Evolutionary conservation across 2,329 filamentous ascomycete genomes (phyloP), one percentile per base, ranked within the genome.

Genomic region (Xylaria sp.): DNA sequence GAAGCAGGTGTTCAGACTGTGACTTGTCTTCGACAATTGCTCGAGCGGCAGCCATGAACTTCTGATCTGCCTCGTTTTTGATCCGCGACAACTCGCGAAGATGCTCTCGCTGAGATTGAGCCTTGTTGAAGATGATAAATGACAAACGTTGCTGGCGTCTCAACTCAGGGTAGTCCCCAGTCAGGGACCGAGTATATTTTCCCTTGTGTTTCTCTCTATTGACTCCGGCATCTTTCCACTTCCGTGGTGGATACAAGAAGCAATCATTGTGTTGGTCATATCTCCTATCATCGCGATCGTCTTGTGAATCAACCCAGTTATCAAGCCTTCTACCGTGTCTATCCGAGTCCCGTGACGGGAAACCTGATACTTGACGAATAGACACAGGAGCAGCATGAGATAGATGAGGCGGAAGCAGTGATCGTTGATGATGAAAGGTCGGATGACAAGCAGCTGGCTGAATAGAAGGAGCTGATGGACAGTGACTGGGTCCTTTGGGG

Each of bases 11-110:
- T 16, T 64, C 56, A 44, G 70, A 59, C 6, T 59, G 58, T 30
- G 60, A 54, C 50, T 61, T 57, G n/a, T 61, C 51, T 6, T 61
- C 63, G 46, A 70, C 60, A 19, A 70, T 59, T 46, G 57, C 59
- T 48, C 65, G 65, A 23, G 68, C 69, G 13, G 66, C 63, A 55
- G 59, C 61, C 62, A 73, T 63, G 46, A 72, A 72, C 50, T 63
- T 61, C 3, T 57, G 62, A 47, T 66, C 66, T n/a, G 65, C 66
- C 56, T 69, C 63, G 58, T 68, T 63, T 55, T 65, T 66, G 6
- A 46, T 57, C 34, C 67, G 66, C 19, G 66, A 69, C 37, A 68
- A 54, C 54, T 64, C 62, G 48, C 63, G 65, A 30, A 70, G 54
- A 9, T 63, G 57, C 13, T 48, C 58, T 18, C 67, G 65, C 51